phyloP scores from a whole-genome alignment of 148 eudicot genomes.

The Heliosperma pusillum region DNA sequence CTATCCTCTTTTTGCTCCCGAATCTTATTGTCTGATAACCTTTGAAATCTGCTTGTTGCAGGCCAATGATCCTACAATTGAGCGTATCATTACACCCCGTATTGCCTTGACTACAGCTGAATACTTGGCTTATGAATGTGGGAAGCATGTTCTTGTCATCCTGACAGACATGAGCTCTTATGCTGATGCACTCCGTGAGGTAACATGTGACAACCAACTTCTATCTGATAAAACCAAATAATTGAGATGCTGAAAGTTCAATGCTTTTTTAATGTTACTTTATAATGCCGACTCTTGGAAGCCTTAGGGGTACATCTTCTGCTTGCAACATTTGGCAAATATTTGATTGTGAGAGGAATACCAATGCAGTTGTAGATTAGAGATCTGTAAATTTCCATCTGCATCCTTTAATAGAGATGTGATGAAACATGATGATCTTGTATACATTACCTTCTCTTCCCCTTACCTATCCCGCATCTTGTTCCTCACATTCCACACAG shows the following conservation, averaged over 20 bases:
- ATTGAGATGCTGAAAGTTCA: background rate
- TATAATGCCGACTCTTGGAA: too few relatives aligned
- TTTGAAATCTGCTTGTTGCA: slow-evolving; percentile 25
- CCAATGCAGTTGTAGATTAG: too few relatives aligned
- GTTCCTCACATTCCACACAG: too few relatives aligned
- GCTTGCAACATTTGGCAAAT: too few relatives aligned
- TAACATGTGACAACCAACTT: slow-evolving; percentile 25
- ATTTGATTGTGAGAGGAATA: too few relatives aligned
- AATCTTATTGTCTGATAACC: background rate
- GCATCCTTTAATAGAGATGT: too few relatives aligned
- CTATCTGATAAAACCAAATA: background rate
- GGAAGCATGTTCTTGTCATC: slow-evolving; percentile 98
- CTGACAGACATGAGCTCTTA: slow-evolving; percentile 99
- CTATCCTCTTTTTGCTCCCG: background rate
- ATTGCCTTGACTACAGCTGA: slow-evolving; percentile 98
- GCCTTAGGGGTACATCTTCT: too few relatives aligned
- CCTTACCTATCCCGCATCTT: too few relatives aligned
- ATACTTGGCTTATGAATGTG: slow-evolving; percentile 98
- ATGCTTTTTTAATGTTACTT: too few relatives aligned
- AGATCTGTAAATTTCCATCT: too few relatives aligned
- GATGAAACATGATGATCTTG: too few relatives aligned
- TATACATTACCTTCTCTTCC: too few relatives aligned
- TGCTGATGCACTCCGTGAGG: slow-evolving; percentile 99
- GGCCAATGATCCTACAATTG: slow-evolving; percentile 99
- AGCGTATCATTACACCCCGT: slow-evolving; percentile 97